Conservation (phyloP, 202 grass and related monocot genomes). For the Alloteropsis angusta region DNA sequence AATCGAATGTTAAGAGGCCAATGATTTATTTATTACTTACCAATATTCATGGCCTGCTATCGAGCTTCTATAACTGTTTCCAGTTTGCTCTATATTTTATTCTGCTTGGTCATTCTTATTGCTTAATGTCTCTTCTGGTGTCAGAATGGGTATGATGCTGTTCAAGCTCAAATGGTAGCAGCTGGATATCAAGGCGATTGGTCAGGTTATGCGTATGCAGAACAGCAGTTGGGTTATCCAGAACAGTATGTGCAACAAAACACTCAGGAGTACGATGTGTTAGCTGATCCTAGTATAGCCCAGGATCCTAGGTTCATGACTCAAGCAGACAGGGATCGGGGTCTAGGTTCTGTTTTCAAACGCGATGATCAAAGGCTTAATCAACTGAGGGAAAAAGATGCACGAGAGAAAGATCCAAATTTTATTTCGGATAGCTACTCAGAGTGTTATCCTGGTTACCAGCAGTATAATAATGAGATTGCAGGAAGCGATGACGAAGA, state of each 20-base stretch:
- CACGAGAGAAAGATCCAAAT: constrained; percentile 86
- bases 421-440: constrained; percentile 99
- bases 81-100: background rate
- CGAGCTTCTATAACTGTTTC: background rate
- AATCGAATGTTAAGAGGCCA: background rate
- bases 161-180: constrained; percentile 71
- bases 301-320: constrained; percentile 83
- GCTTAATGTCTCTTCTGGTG: constrained; percentile 22
- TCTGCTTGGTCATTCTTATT: background rate
- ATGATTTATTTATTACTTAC: background rate
- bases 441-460: constrained; percentile 97
- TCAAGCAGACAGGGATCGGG: constrained; percentile 41
- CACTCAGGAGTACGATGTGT: constrained; percentile 54
- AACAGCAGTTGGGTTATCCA: constrained; percentile 59
- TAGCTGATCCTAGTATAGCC: constrained; percentile 39
- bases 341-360: constrained; percentile 71
- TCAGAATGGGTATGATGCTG: constrained; percentile 83
- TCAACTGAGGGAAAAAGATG: constrained; percentile 84
- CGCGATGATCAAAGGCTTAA: constrained; percentile 87
- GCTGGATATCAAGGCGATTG: constrained; percentile 87
- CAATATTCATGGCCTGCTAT: background rate
- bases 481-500: constrained; percentile 86
- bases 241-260: constrained; percentile 76
- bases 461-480: constrained; percentile 81
- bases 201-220: constrained; percentile 69